Conservation (phyloP, 2,329 filamentous ascomycete species). For the Coniochaeta ligniaria region DNA sequence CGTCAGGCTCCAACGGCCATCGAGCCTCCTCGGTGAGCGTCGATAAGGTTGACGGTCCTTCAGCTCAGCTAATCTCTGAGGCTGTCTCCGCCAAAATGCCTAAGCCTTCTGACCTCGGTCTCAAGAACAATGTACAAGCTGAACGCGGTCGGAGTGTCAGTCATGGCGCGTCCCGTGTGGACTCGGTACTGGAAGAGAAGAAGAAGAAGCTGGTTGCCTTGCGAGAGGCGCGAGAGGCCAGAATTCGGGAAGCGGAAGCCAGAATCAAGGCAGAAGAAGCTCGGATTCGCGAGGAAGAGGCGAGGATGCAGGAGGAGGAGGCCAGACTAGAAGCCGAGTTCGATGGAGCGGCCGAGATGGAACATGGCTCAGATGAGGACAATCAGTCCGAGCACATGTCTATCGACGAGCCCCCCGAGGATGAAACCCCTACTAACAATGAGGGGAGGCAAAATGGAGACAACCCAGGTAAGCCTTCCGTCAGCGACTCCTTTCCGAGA, state of each 20-base stretch:
- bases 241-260: conserved; percentile 27
- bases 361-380: not conserved
- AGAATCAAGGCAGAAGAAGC: not conserved
- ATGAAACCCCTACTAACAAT: not conserved
- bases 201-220: conserved; percentile 38
- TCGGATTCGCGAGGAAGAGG: not conserved
- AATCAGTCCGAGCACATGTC: not conserved
- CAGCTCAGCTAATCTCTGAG: conserved; percentile 16
- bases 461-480: not conserved
- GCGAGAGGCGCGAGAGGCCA: conserved; percentile 13
- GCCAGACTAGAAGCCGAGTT: conserved; percentile 41
- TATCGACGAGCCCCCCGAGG: not conserved
- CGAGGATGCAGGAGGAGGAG: conserved; percentile 27
- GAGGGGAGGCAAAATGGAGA: not conserved
- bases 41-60: conserved; percentile 11
- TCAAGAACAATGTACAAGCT: conserved; percentile 6
- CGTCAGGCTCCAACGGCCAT: not conserved
- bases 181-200: conserved; percentile 33
- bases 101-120: conserved; percentile 13
- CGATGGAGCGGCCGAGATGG: conserved; percentile 23
- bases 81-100: conserved; percentile 16
- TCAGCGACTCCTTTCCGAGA: not conserved
- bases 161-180: conserved; percentile 28
- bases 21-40: conserved; percentile 3
- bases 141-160: conserved; percentile 26